Percentiles rank a stretch among this genome's conserved stretches.
These are phyloP conservation scores for Leucogyrophana mollusca DNA, from an alignment of 768 basidiomycete genomes.

Conservation along the genomic window DNA sequence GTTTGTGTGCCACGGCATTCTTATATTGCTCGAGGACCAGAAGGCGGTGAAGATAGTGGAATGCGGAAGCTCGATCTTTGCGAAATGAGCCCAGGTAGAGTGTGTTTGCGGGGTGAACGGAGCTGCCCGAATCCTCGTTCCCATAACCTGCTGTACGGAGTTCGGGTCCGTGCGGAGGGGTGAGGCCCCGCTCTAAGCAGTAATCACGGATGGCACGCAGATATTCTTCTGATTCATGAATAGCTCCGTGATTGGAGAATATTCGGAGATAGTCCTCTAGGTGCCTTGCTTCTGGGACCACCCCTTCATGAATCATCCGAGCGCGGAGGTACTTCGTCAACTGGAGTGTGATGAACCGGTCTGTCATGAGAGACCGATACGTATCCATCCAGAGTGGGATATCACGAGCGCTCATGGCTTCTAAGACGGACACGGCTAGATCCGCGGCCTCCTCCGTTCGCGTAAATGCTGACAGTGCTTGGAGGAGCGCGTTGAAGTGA, in stretches of 20 bases:
- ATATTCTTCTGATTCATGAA: conserved; percentile 41
- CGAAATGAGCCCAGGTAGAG: conserved; percentile 41
- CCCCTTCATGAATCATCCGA: conserved; percentile 39
- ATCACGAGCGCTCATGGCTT: conserved; percentile 45
- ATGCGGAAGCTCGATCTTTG: conserved; percentile 42
- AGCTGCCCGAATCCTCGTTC: conserved; percentile 1
- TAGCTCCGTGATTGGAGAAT: conserved; percentile 43
- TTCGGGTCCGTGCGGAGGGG: conserved; percentile 21
- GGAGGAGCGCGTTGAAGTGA: conserved; percentile 53
- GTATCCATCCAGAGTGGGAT: conserved; percentile 41
- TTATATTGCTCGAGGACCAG: conserved; percentile 23
- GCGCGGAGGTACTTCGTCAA: conserved; percentile 46
- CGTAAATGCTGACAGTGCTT: conserved; percentile 45
- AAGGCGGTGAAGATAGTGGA: conserved; percentile 44
- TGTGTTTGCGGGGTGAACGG: conserved; percentile 39
- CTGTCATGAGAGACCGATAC: conserved; percentile 43
- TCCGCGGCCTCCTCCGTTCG: conserved; percentile 39
- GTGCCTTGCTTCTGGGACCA: conserved; percentile 40
- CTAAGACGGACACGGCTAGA: conserved; percentile 40
- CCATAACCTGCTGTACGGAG: not conserved
- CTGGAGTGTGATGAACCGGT: conserved; percentile 50
- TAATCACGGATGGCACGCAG: conserved; percentile 35
- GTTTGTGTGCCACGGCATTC: conserved; percentile 2
- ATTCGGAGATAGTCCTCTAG: conserved; percentile 49
- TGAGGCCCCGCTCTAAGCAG: conserved; percentile 14